Base-by-base conservation (phyloP, 1,139 yeast genomes). In the Yamadazyma diddensiae region DNA sequence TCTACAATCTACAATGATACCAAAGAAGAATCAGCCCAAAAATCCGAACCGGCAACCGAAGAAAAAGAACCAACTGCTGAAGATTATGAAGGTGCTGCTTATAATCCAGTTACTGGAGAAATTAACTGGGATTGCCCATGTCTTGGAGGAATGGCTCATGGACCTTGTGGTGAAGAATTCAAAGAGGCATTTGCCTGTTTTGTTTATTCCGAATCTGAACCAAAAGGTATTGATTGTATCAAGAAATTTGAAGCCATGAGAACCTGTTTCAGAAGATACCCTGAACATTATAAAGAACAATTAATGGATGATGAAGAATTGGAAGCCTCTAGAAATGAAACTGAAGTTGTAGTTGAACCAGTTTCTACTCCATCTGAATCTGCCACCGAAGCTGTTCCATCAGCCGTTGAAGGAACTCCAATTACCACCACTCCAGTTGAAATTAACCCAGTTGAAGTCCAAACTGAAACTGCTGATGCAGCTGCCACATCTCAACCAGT, bases 111-210 rank as follows among this genome's bases (percentile, higher is more conserved):
- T 51, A 92, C 99, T 5, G 98, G 98, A 24, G 98, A 92, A 59
- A 94, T 94, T 62, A 92, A 94, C 77, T 94, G 99, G 99, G 98
- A 94, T 55, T 94, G 99, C 59, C 97, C 98, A n/a, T 94, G 99
- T 64, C 71, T 94, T 39, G 98, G 98, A 25, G 98, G 98, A 31
- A 92, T 92, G 97, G 97, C 98, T 26, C 73, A 88, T 44, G 98
- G 98, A 0, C 97, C 98, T 38, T 90, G 98, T 63, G 98, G 98
- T 36, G 95, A 86, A 56, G 97, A 92, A 63, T 92, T 90, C 71
- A 90, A 92, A 68, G 92, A 78, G 37, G 97, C 98, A 0, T 94
- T 94, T 57, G 75, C 96, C 7, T 94, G 99, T 61, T 94, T 94
- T 54, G 92, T 94, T 24, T 90, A 84, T 69, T 88, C 97, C 9